Percentiles rank a stretch among this genome's conserved stretches.
These are phyloP conservation scores for Fraxinus excelsior DNA, from an alignment of 257 asterid species.

Conservation along the genomic window DNA sequence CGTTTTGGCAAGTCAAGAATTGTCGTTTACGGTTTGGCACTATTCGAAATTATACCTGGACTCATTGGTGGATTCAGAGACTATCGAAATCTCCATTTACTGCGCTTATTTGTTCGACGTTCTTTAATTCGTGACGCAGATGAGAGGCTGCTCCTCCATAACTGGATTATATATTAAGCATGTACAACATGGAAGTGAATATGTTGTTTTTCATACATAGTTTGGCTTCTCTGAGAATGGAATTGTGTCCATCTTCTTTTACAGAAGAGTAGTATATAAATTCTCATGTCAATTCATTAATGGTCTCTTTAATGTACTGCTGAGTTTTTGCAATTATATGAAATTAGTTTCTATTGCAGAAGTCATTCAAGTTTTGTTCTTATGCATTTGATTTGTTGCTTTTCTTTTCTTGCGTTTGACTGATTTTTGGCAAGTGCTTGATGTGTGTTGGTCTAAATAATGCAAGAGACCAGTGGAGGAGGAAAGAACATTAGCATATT, in stretches of 20 bases:
- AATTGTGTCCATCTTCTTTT: conserved; percentile 34
- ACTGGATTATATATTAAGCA: conserved; percentile 3
- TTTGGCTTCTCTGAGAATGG: conserved; percentile 55
- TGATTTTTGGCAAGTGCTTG: not conserved
- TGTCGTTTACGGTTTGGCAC: conserved; percentile 5
- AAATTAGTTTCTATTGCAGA: not conserved
- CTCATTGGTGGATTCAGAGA: conserved; percentile 3
- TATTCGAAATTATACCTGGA: not conserved
- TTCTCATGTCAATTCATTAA: conserved; percentile 17
- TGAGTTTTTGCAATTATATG: conserved; percentile 3
- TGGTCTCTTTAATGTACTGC: conserved; percentile 20
- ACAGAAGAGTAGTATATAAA: conserved; percentile 47
- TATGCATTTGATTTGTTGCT: not conserved
- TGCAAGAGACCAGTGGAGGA: not conserved
- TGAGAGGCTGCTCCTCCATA: conserved; percentile 18
- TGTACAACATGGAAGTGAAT: conserved; percentile 23
- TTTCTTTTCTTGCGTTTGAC: too few species aligned
- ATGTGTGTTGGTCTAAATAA: too few species aligned
- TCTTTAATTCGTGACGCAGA: conserved; percentile 52
- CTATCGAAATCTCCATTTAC: not conserved
- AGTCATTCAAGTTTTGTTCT: not conserved
- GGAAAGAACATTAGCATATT: not conserved
- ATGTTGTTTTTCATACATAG: conserved; percentile 35
- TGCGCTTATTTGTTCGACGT: conserved; percentile 28
- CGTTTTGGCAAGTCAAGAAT: not conserved